A percentile compares a stretch with the other conserved stretches of the same genome.
Conservation (phyloP, 2,329 filamentous ascomycete species). For the Aspergillus neoniger region DNA sequence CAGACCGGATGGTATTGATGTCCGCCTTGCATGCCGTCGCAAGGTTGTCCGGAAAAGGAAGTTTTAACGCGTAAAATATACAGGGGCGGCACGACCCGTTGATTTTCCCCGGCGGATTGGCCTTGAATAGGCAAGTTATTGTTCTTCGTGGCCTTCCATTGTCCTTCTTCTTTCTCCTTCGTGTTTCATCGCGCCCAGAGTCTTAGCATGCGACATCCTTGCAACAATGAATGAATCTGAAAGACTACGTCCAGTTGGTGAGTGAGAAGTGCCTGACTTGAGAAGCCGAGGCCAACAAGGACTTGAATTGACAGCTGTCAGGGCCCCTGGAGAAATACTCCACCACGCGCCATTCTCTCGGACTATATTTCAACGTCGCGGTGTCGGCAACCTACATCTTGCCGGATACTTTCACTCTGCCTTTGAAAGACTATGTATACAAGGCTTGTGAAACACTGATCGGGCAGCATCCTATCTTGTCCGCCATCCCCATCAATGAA, state of each 20-base stretch:
- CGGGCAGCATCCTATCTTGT: slow-evolving; percentile 45
- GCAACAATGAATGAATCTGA: slow-evolving; percentile 48
- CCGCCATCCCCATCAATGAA: slow-evolving; percentile 46
- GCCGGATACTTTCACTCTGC: slow-evolving; percentile 25
- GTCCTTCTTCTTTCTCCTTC: too few relatives aligned
- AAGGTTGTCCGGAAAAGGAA: too few relatives aligned
- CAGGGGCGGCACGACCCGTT: neutral
- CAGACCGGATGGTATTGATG: too few relatives aligned
- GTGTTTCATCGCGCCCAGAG: too few relatives aligned
- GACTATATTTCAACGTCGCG: slow-evolving; percentile 49
- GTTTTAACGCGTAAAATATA: neutral
- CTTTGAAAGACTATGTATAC: slow-evolving; percentile 38
- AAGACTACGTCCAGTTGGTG: slow-evolving; percentile 33
- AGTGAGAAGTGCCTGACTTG: slow-evolving; percentile 15
- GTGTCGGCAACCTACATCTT: slow-evolving; percentile 43
- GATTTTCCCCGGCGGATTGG: neutral
- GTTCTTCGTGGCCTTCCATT: too few relatives aligned
- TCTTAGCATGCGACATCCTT: neutral
- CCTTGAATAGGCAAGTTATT: too few relatives aligned
- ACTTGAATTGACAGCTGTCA: slow-evolving; percentile 21
- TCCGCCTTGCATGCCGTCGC: too few relatives aligned
- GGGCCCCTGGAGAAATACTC: slow-evolving; percentile 50
- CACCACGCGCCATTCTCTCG: slow-evolving; percentile 45
- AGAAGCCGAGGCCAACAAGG: neutral
- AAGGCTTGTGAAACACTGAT: slow-evolving; percentile 42